phyloP scores from a whole-genome alignment of 2,329 filamentous ascomycete species.

The Juglanconis oblonga region DNA sequence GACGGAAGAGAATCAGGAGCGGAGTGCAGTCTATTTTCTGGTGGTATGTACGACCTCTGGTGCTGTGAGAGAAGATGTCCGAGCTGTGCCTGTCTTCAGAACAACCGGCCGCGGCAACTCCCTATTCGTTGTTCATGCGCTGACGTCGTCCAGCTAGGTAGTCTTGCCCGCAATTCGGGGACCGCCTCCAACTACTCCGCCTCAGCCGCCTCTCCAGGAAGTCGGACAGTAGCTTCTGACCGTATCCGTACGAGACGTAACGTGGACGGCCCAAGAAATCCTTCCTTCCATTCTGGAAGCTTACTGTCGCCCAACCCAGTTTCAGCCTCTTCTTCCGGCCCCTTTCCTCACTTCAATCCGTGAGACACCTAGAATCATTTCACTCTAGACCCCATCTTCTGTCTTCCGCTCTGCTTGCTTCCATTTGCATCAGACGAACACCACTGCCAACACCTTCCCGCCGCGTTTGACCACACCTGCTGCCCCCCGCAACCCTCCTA shows the following conservation, averaged over 20 bases:
- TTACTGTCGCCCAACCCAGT: not conserved
- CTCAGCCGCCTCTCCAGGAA: too few relatives aligned
- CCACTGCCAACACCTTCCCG: not conserved
- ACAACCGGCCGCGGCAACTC: conserved; percentile 2
- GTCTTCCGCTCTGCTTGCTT: not conserved
- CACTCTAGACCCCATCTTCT: not conserved
- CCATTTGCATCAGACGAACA: not conserved
- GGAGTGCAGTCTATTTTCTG: too few relatives aligned
- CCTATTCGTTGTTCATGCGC: conserved; percentile 36
- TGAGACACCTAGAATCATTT: not conserved
- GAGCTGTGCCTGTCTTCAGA: too few relatives aligned
- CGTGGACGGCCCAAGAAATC: not conserved
- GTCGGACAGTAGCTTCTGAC: too few relatives aligned
- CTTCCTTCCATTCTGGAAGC: not conserved
- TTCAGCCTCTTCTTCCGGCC: not conserved
- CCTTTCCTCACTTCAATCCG: not conserved
- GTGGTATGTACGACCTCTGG: too few relatives aligned
- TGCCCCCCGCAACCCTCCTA: conserved; percentile 3
- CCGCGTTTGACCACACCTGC: not conserved
- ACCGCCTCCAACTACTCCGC: too few relatives aligned
- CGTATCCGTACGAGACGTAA: too few relatives aligned
- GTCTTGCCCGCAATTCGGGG: too few relatives aligned
- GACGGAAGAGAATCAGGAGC: too few relatives aligned
- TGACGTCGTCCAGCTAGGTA: conserved; percentile 42
- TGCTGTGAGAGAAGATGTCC: too few relatives aligned